Percentiles rank a stretch among this genome's conserved stretches.
phyloP scores from a whole-genome alignment of 1,284 basidiomycete species.

The Ceratobasidium sp. region DNA sequence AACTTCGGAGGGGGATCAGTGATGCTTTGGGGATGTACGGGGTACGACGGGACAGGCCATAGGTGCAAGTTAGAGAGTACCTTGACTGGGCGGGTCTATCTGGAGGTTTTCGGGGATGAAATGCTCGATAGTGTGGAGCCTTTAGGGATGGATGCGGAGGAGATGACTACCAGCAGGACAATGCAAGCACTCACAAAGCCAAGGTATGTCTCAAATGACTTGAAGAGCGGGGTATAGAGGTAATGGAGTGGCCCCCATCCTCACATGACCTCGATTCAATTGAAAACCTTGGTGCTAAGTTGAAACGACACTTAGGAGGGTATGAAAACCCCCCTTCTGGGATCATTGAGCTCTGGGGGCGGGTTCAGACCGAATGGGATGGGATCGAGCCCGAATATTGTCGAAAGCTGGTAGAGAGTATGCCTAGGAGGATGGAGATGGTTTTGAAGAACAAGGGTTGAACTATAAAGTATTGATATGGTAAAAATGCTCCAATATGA shows the following conservation, averaged over 20 bases:
- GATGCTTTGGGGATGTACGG: conserved; percentile 40
- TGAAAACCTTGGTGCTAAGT: no score
- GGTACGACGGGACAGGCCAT: neutral
- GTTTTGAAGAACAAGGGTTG: conserved; percentile 22
- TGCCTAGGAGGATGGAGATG: conserved; percentile 32
- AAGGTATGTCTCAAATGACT: conserved; percentile 42
- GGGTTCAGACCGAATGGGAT: no score
- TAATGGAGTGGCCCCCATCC: conserved; percentile 45
- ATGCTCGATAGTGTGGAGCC: conserved; percentile 23
- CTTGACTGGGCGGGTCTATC: neutral
- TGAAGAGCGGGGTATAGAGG: conserved; percentile 32
- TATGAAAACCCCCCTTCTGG: no score
- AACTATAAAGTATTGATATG: neutral
- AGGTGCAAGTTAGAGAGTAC: conserved; percentile 14
- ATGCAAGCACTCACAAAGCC: conserved; percentile 32
- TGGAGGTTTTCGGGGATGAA: conserved; percentile 12
- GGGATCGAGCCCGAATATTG: conserved; percentile 15
- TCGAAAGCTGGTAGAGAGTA: conserved; percentile 32
- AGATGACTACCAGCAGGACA: conserved; percentile 47
- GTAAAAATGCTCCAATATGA: neutral
- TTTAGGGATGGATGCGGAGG: conserved; percentile 16
- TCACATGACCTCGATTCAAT: no score
- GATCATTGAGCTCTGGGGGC: no score
- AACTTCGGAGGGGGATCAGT: conserved; percentile 29
- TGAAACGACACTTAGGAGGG: conserved; percentile 6